phyloP scores from a whole-genome alignment of 129 eudicot species.

The Erigeron canadensis region DNA sequence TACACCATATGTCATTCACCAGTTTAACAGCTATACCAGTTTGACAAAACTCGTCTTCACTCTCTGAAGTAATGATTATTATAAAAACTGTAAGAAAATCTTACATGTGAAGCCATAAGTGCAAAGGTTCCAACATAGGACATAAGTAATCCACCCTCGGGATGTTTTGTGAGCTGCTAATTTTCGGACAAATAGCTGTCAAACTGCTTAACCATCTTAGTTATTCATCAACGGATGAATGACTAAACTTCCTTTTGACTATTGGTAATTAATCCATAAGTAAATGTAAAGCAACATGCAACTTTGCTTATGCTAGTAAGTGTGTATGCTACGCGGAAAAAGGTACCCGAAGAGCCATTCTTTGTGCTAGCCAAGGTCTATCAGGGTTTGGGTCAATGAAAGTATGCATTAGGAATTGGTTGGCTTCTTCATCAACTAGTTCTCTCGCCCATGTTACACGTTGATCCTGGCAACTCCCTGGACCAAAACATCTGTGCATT shows the following conservation, averaged over 20 bases:
- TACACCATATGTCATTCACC: not conserved
- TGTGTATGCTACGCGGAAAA: conserved; percentile 47
- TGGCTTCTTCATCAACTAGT: conserved; percentile 72
- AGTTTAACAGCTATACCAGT: not conserved
- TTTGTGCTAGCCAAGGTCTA: conserved; percentile 70
- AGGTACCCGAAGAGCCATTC: conserved; percentile 74
- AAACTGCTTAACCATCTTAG: no score
- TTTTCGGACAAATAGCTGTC: not conserved
- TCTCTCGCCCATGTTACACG: conserved; percentile 86
- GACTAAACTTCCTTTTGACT: not conserved
- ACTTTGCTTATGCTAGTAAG: no score
- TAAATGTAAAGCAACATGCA: no score
- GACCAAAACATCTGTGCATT: conserved; percentile 68
- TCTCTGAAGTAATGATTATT: not conserved
- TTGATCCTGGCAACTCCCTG: conserved; percentile 61
- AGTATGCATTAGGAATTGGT: conserved; percentile 56
- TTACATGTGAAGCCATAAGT: not conserved
- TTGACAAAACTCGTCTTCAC: not conserved
- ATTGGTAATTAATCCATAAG: no score
- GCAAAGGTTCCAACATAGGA: not conserved
- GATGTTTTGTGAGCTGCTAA: not conserved
- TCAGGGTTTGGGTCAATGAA: conserved; percentile 74
- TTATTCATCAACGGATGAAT: no score
- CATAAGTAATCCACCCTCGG: not conserved
- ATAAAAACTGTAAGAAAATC: not conserved